phyloP scores from a whole-genome alignment of 2,329 filamentous ascomycete genomes.

The Gliomastix tumulicola region DNA sequence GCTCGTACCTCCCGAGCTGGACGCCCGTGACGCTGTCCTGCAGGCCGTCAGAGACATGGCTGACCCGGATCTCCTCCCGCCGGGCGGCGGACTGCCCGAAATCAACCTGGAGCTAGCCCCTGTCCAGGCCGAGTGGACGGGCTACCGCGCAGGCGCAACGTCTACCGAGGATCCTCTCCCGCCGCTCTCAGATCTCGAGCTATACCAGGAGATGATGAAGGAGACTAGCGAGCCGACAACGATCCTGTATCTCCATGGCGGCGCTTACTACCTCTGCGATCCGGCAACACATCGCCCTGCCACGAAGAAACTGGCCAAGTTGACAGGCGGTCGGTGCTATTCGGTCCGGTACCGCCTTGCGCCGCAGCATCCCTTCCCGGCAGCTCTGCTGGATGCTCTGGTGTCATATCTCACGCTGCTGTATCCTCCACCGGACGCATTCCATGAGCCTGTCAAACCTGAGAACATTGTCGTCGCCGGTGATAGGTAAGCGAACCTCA shows the following conservation, averaged over 20 bases:
- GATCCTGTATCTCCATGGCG: conserved; percentile 69
- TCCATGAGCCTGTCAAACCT: conserved; percentile 59
- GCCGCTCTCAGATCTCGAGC: conserved; percentile 51
- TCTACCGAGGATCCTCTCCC: conserved; percentile 42
- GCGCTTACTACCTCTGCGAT: conserved; percentile 67
- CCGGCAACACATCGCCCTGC: conserved; percentile 57
- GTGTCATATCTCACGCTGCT: conserved; percentile 67
- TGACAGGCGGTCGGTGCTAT: conserved; percentile 62
- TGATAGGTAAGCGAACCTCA: conserved; percentile 46
- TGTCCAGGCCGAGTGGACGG: conserved; percentile 71
- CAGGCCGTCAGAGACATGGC: conserved; percentile 37
- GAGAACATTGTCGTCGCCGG: conserved; percentile 64
- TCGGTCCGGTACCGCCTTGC: conserved; percentile 69
- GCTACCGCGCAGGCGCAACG: conserved; percentile 50
- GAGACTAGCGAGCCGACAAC: conserved; percentile 59
- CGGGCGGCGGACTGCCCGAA: too few species aligned
- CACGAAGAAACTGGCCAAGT: conserved; percentile 54
- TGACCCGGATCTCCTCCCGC: conserved; percentile 4
- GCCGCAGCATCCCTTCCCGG: conserved; percentile 68
- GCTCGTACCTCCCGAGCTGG: conserved; percentile 48
- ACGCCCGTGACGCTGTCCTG: conserved; percentile 50
- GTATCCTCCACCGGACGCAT: conserved; percentile 61
- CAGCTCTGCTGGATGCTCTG: conserved; percentile 66
- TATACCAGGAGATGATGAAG: conserved; percentile 60
- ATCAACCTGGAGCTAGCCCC: conserved; percentile 34